Percentiles rank a stretch among this genome's conserved stretches.
Conservation (phyloP, 1,139 yeast species). For the Candida dubliniensis region DNA sequence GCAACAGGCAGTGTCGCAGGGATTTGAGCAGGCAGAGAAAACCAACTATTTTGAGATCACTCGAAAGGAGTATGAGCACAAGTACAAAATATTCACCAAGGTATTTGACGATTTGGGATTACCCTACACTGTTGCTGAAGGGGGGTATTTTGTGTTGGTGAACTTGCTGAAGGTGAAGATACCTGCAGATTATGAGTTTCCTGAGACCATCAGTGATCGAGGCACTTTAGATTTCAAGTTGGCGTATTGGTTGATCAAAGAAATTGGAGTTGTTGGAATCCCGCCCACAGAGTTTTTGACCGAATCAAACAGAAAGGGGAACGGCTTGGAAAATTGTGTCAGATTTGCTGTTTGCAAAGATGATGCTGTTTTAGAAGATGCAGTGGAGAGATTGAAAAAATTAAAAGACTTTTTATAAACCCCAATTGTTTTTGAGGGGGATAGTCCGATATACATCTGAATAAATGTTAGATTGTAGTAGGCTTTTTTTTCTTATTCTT, state of each 20-base stretch:
- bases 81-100: constrained; percentile 67
- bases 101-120: constrained; percentile 84
- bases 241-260: constrained; percentile 91
- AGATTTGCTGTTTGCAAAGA: constrained; percentile 97
- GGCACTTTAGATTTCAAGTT: constrained; percentile 83
- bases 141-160: constrained; percentile 89
- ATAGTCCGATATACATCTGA: no score
- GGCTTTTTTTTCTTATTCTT: no score
- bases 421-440: no score
- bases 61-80: constrained; percentile 62
- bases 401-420: constrained; percentile 60
- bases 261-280: constrained; percentile 90
- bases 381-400: constrained; percentile 69
- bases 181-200: constrained; percentile 71
- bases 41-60: constrained; percentile 70
- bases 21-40: constrained; percentile 60
- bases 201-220: constrained; percentile 58
- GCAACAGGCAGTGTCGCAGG: constrained; percentile 87
- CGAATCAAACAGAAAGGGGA: constrained; percentile 57
- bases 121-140: constrained; percentile 88
- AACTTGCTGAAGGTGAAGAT: constrained; percentile 80
- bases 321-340: constrained; percentile 77
- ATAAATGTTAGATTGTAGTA: no score
- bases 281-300: constrained; percentile 94
- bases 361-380: constrained; percentile 74